Conservation (phyloP, 352 stramenopile species). For the Phytophthora hibernalis region DNA sequence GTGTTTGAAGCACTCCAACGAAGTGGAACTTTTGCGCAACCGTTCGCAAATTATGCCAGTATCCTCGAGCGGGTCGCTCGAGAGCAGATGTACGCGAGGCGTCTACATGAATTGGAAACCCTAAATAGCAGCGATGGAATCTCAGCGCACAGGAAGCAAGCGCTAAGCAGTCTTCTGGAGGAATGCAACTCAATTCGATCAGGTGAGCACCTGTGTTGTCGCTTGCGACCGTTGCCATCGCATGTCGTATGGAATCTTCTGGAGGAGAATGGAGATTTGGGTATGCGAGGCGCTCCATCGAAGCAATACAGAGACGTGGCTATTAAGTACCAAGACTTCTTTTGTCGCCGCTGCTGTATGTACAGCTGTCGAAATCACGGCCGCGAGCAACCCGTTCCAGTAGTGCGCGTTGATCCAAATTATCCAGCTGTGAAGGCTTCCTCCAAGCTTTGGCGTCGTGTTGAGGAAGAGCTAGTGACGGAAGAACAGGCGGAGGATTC, state of each 20-base stretch:
- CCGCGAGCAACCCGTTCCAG: conserved; percentile 52
- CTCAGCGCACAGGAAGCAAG: conserved; percentile 13
- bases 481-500: conserved; percentile 14
- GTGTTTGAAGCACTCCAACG: conserved; percentile 64
- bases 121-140: conserved; percentile 14
- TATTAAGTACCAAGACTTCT: conserved; percentile 58
- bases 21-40: conserved; percentile 56
- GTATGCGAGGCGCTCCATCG: conserved; percentile 29
- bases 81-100: conserved; percentile 29
- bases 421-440: conserved; percentile 63
- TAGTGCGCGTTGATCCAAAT: conserved; percentile 56
- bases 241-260: conserved; percentile 44
- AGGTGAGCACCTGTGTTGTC: conserved; percentile 30
- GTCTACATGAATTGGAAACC: conserved; percentile 23
- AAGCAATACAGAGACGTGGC: conserved; percentile 39
- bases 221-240: conserved; percentile 39
- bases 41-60: conserved; percentile 63
- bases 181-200: conserved; percentile 14
- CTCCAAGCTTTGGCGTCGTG: conserved; percentile 38
- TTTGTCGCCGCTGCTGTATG: conserved; percentile 76
- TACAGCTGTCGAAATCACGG: conserved; percentile 85
- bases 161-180: conserved; percentile 18
- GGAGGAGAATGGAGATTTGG: conserved; percentile 7
- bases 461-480: conserved; percentile 33
- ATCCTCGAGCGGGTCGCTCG: conserved; percentile 47